Conservation (phyloP, 345 rosid genomes). For the Ricinus communis region DNA sequence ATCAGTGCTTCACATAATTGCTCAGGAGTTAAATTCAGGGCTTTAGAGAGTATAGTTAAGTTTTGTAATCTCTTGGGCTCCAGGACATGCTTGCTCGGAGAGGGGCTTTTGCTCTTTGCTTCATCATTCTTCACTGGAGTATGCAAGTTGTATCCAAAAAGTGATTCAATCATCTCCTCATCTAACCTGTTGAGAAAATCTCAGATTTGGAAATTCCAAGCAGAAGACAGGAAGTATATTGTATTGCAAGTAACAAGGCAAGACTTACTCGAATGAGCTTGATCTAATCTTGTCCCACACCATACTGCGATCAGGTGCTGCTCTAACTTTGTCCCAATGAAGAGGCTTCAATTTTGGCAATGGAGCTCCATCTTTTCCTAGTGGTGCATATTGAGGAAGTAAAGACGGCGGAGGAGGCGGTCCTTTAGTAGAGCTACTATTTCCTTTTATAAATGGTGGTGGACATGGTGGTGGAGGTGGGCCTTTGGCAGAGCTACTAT, state of each 20-base stretch:
- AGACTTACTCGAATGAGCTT: conserved; percentile 94
- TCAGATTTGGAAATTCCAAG: background rate
- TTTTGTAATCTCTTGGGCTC: conserved; percentile 94
- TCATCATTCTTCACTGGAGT: conserved; percentile 60
- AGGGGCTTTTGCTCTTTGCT: conserved; percentile 76
- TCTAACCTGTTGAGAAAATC: conserved; percentile 57
- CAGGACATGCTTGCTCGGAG: conserved; percentile 86
- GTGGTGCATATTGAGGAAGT: conserved; percentile 39
- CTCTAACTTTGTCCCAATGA: conserved; percentile 99
- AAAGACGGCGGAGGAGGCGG: conserved; percentile 74
- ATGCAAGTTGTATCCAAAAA: conserved; percentile 78
- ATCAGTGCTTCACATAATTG: conserved; percentile 74
- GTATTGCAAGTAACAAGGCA: background rate
- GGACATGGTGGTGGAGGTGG: conserved; percentile 72
- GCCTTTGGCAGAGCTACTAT: conserved; percentile 30
- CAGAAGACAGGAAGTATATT: conserved; percentile 7
- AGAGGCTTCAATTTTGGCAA: conserved; percentile 93
- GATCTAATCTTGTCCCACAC: conserved; percentile 94
- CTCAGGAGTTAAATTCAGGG: conserved; percentile 67
- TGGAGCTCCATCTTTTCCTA: conserved; percentile 74
- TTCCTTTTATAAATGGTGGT: conserved; percentile 49
- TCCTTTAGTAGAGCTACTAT: conserved; percentile 34
- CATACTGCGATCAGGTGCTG: conserved; percentile 75
- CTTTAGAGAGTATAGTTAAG: conserved; percentile 84
- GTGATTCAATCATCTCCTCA: conserved; percentile 97